Conservation (phyloP, 139 green algal species). For the Micromonas commoda region DNA sequence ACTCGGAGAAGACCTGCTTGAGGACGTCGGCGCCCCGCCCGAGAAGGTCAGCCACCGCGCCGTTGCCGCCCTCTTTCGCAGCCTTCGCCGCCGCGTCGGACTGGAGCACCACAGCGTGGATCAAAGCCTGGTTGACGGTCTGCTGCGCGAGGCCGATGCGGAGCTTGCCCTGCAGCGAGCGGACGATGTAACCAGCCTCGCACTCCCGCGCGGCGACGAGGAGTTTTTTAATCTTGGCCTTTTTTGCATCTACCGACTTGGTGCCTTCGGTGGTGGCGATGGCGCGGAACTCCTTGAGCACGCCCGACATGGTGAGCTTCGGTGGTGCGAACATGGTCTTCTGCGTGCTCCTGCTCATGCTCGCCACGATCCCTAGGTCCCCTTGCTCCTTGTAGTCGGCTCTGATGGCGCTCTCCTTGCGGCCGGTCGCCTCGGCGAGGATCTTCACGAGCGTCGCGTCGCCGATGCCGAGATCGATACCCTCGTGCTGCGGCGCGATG, state of each 20-base stretch:
- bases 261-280: conserved; percentile 36
- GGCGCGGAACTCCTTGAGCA: conserved; percentile 41
- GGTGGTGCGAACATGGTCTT: conserved; percentile 44
- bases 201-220: conserved; percentile 63
- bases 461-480: conserved; percentile 91
- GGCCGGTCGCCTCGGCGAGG: conserved; percentile 71
- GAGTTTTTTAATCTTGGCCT: conserved; percentile 71
- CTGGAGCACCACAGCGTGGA: conserved; percentile 72
- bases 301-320: conserved; percentile 44
- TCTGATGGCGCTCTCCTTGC: conserved; percentile 77
- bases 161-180: conserved; percentile 79
- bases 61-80: not conserved
- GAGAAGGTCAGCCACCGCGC: conserved; percentile 49
- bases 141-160: conserved; percentile 94
- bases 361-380: conserved; percentile 84
- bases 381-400: conserved; percentile 67
- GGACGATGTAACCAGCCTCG: conserved; percentile 77
- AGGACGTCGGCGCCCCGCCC: conserved; percentile 60
- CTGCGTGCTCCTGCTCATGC: conserved; percentile 44
- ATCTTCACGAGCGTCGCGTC: conserved; percentile 87
- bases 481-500: conserved; percentile 80
- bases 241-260: conserved; percentile 26
- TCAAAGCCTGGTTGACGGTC: conserved; percentile 79
- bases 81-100: conserved; percentile 13
- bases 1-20: conserved; percentile 78